Base-by-base conservation (phyloP, 345 rosid species). In the Salix suchowensis region DNA sequence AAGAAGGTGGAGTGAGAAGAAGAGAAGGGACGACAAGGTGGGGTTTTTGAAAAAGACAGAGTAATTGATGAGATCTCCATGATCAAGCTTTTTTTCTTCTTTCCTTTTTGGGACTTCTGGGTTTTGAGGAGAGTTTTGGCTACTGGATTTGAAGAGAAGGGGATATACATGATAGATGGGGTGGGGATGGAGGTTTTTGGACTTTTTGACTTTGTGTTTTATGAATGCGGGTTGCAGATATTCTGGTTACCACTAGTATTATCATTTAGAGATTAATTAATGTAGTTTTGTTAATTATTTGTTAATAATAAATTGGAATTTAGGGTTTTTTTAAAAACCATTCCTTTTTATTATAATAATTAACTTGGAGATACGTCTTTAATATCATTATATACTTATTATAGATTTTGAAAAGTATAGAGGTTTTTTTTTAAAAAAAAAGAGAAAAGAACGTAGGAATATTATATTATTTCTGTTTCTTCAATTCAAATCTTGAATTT, bases 51-150 rank as follows among this genome's bases (percentile, higher is more conserved):
- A 52, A 70, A 67, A 37, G 89, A 84, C n/a, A 87, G 88, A 62
- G 88, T 78, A 55, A 85, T 78, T 67, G 87, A 83, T 24, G 87
- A 87, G 79, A 91, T 86, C 88, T 87, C 91, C 96, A 95, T 95
- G 81, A 62, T 64, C 72, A 5, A 34, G 15, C 18, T 14, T 13
- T 32, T 18, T 61, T 30, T 32, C 36, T 52, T 24, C 61, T 74
- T 54, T 81, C 62, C 61, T n/a, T 13, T 21, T 40, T 74, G 70
- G 70, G 72, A 23, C 34, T 73, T 4, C 19, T 37, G 78, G 74
- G 66, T 70, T 77, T 44, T 65, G 68, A 44, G 21, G 48, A 30
- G 80, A 28, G 30, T 76, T 66, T 52, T 12, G 73, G 64, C 67
- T 46, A 18, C 9, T 24, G 46, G 50, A 70, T 30, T n/a, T 55